Evolutionary conservation across 2,329 filamentous ascomycete species (phyloP).

Genomic region (Hypomyces perniciosus): DNA sequence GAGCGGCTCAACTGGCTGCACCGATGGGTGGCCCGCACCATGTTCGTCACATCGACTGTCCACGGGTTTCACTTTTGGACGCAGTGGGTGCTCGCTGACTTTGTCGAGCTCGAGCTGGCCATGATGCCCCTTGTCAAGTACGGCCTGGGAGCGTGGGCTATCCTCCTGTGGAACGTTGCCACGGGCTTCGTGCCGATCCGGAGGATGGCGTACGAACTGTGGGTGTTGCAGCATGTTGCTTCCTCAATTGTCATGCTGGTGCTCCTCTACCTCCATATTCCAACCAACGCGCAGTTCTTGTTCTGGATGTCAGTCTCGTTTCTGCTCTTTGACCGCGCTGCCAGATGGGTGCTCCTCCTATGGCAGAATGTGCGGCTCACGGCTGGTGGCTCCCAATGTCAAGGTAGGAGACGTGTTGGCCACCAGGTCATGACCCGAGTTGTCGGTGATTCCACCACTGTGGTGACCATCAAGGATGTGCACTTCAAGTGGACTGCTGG

Average conservation of each 20-base stretch:
- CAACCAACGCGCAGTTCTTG: slow-evolving; percentile 51
- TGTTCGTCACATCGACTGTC: slow-evolving; percentile 61
- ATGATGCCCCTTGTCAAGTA: slow-evolving; percentile 61
- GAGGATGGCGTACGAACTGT: slow-evolving; percentile 62
- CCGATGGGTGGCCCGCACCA: slow-evolving; percentile 63
- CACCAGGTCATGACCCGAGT: slow-evolving; percentile 45
- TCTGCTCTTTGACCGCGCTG: slow-evolving; percentile 56
- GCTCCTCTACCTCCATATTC: slow-evolving; percentile 58
- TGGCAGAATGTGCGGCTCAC: slow-evolving; percentile 48
- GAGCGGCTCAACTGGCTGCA: slow-evolving; percentile 70
- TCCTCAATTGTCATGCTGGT: slow-evolving; percentile 57
- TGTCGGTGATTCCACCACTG: slow-evolving; percentile 46
- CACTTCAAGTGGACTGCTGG: slow-evolving; percentile 55
- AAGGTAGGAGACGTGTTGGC: slow-evolving; percentile 44
- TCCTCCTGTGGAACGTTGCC: slow-evolving; percentile 60
- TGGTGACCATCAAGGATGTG: slow-evolving; percentile 54
- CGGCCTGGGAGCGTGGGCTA: slow-evolving; percentile 59
- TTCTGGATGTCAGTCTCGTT: slow-evolving; percentile 61
- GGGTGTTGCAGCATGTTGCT: slow-evolving; percentile 61
- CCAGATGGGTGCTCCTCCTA: slow-evolving; percentile 41
- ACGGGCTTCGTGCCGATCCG: slow-evolving; percentile 59
- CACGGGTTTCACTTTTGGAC: slow-evolving; percentile 65
- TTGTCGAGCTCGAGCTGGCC: slow-evolving; percentile 51
- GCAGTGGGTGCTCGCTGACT: slow-evolving; percentile 55
- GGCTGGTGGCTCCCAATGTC: slow-evolving; percentile 36